A percentile compares a stretch with the other conserved stretches of the same genome.
Evolutionary conservation across 1,139 yeast genomes (phyloP).

Genomic region (Williopsis jadinii): DNA sequence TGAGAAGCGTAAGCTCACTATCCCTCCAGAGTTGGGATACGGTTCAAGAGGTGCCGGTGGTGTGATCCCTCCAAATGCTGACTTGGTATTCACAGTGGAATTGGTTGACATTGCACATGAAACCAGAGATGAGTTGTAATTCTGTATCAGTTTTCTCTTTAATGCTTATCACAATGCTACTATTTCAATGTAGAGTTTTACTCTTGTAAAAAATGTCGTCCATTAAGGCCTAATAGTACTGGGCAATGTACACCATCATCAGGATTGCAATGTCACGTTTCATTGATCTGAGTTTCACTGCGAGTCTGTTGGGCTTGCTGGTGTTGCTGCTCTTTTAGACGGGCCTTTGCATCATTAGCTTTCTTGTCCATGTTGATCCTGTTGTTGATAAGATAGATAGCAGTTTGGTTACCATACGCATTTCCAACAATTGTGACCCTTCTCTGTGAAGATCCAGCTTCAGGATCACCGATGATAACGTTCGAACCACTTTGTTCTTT

Average conservation of each 20-base stretch:
- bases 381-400: conserved; percentile 70
- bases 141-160: too few relatives aligned
- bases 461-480: conserved; percentile 65
- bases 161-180: too few relatives aligned
- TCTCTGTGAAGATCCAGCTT: conserved; percentile 47
- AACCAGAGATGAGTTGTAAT: conserved; percentile 10
- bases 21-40: conserved; percentile 91
- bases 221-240: too few relatives aligned
- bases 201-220: too few relatives aligned
- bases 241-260: too few relatives aligned
- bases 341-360: conserved; percentile 21
- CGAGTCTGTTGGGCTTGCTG: neutral
- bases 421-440: conserved; percentile 67
- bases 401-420: conserved; percentile 64
- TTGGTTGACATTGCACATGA: conserved; percentile 28
- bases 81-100: conserved; percentile 89
- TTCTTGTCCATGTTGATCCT: conserved; percentile 62
- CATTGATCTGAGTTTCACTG: too few relatives aligned
- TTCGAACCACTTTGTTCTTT: conserved; percentile 72
- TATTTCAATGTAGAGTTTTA: too few relatives aligned
- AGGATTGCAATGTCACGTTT: too few relatives aligned
- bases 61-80: conserved; percentile 92
- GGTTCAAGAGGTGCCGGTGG: conserved; percentile 96
- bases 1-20: conserved; percentile 83
- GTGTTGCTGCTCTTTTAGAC: conserved; percentile 2